phyloP scores from a whole-genome alignment of 441 rosid genomes.

The Eugenia klotzschiana region DNA sequence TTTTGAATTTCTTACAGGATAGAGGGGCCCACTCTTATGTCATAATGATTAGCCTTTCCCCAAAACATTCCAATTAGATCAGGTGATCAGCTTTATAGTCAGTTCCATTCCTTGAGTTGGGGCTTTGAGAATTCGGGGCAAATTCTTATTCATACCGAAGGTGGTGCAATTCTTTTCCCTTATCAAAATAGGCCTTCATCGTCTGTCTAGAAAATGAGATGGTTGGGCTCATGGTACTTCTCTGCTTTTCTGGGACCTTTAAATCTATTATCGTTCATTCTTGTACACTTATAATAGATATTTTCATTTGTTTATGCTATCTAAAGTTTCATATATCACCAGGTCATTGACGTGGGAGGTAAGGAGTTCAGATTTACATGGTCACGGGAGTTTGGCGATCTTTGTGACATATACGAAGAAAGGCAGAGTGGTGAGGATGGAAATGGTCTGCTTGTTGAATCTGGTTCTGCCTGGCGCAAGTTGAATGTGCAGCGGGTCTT shows the following conservation, averaged over 20 bases:
- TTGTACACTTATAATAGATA: background rate
- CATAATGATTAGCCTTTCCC: background rate
- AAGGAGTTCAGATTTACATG: constrained; percentile 91
- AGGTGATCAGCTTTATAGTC: background rate
- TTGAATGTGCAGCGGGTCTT: constrained; percentile 77
- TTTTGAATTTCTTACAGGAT: background rate
- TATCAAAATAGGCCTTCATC: background rate
- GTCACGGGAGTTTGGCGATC: constrained; percentile 74
- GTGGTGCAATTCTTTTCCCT: background rate
- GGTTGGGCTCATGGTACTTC: background rate
- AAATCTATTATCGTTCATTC: background rate
- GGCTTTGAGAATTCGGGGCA: background rate
- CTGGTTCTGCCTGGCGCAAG: constrained; percentile 94
- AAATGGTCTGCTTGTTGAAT: constrained; percentile 78
- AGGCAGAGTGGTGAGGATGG: constrained; percentile 67
- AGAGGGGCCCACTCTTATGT: background rate
- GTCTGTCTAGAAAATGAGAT: background rate
- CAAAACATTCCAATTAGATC: background rate
- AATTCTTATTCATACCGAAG: background rate
- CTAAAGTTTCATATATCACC: constrained; percentile 8
- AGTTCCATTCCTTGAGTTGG: background rate
- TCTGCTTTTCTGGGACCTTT: background rate
- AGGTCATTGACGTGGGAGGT: constrained; percentile 90
- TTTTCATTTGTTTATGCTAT: constrained; percentile 4
- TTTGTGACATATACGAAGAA: constrained; percentile 91